Percentiles rank a stretch among this genome's conserved stretches.
Conservation (phyloP, 2,329 filamentous ascomycete species). For the Aspergillus transmontanensis region DNA sequence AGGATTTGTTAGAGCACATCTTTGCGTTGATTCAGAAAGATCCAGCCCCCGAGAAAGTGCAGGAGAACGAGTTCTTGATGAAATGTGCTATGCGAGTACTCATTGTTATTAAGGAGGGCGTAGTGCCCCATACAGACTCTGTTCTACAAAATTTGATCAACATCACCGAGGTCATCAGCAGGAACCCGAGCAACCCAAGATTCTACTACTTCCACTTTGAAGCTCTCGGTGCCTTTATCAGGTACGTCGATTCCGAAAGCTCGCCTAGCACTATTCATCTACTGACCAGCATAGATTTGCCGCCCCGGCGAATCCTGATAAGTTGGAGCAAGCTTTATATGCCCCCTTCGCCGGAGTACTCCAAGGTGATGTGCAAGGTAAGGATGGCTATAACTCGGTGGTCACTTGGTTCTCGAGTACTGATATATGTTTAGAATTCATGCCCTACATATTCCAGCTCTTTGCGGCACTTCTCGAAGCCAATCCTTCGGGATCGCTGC, state of each 20-base stretch:
- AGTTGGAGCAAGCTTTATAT: slow-evolving; percentile 81
- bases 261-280: neutral
- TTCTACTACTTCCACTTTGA: slow-evolving; percentile 99
- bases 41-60: slow-evolving; percentile 82
- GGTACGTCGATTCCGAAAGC: slow-evolving; percentile 44
- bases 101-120: slow-evolving; percentile 85
- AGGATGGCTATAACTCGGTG: slow-evolving; percentile 20
- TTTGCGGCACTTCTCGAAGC: slow-evolving; percentile 88
- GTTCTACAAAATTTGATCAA: slow-evolving; percentile 82
- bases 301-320: slow-evolving; percentile 67
- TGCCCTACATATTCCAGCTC: slow-evolving; percentile 94
- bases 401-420: slow-evolving; percentile 21
- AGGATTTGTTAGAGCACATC: slow-evolving; percentile 83
- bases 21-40: slow-evolving; percentile 91
- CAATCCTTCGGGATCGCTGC: slow-evolving; percentile 76
- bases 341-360: slow-evolving; percentile 80
- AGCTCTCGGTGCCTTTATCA: slow-evolving; percentile 84
- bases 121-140: slow-evolving; percentile 71
- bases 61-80: slow-evolving; percentile 99
- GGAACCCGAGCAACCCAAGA: slow-evolving; percentile 93
- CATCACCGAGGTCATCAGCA: slow-evolving; percentile 88
- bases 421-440: slow-evolving; percentile 68
- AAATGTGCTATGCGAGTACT: slow-evolving; percentile 97
- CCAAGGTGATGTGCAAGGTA: slow-evolving; percentile 77
- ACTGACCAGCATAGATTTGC: slow-evolving; percentile 54